Conservation (phyloP, 2,329 filamentous ascomycete genomes). For the Arthrobotrys musiformis region DNA sequence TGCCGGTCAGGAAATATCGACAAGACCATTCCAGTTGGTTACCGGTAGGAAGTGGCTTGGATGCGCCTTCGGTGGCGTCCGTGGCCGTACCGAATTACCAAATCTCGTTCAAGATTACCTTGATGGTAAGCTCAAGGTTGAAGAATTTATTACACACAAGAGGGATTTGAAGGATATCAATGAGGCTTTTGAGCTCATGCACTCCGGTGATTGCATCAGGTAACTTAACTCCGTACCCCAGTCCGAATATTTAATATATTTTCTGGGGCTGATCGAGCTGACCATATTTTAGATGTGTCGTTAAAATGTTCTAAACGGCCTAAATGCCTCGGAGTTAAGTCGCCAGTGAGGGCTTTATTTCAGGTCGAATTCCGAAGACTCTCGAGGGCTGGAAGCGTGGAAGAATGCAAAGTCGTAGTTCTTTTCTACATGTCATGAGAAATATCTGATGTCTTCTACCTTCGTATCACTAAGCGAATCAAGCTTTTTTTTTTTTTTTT, state of each 20-base stretch:
- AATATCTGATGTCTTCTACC: background rate
- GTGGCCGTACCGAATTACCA: constrained; percentile 91
- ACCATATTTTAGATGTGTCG: constrained; percentile 36
- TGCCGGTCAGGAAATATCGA: constrained; percentile 93
- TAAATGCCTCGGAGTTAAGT: background rate
- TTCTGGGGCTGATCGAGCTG: background rate
- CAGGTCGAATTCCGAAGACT: background rate
- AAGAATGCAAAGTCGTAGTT: background rate
- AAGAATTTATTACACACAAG: constrained; percentile 92
- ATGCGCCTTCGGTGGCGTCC: constrained; percentile 97
- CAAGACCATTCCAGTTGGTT: constrained; percentile 96
- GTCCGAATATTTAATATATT: background rate
- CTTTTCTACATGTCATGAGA: background rate
- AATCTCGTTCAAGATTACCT: constrained; percentile 90
- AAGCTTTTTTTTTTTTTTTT: no score
- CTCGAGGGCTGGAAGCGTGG: background rate
- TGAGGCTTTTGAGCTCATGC: constrained; percentile 90
- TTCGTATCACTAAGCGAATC: background rate
- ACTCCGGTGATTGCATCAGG: constrained; percentile 94
- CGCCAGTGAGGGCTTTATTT: background rate
- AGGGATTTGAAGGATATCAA: constrained; percentile 86
- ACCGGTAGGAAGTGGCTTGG: constrained; percentile 98
- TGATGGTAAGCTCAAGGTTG: constrained; percentile 89
- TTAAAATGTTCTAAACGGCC: constrained; percentile 50
- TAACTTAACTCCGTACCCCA: constrained; percentile 69